A percentile compares a stretch with the other conserved stretches of the same genome.
Conservation (phyloP, 805 yeast genomes). For the Geotrichum ghanense region DNA sequence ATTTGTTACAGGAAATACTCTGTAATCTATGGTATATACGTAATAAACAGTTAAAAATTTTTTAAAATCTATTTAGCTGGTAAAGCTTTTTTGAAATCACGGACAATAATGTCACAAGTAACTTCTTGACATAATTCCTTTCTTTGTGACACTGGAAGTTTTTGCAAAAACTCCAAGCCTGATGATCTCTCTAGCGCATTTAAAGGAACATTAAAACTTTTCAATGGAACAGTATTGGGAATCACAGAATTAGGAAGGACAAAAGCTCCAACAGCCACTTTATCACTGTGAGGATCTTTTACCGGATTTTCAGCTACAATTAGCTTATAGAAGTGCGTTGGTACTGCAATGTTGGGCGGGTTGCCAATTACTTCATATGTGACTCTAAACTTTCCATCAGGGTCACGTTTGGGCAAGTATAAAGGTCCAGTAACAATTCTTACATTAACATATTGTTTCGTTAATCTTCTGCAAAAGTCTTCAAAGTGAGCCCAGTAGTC, state of each 20-base stretch:
- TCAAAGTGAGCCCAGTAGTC: constrained; percentile 98
- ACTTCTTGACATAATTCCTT: constrained; percentile 71
- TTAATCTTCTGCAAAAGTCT: constrained; percentile 70
- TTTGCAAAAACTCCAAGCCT: constrained; percentile 71
- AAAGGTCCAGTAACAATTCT: constrained; percentile 90
- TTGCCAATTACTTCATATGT: constrained; percentile 89
- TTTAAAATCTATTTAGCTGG: constrained; percentile 19
- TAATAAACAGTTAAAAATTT: no score
- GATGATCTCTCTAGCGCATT: constrained; percentile 81
- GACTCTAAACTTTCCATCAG: constrained; percentile 79
- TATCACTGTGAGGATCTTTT: constrained; percentile 27
- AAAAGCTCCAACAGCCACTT: constrained; percentile 77
- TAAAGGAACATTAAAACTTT: constrained; percentile 73
- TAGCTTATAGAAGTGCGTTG: constrained; percentile 91
- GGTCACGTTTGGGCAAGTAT: constrained; percentile 66
- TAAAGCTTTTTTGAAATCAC: constrained; percentile 50
- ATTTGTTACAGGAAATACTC: no score
- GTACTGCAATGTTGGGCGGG: constrained; percentile 94
- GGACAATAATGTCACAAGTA: constrained; percentile 64
- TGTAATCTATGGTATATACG: no score
- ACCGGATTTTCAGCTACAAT: constrained; percentile 66
- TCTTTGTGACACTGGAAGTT: constrained; percentile 45
- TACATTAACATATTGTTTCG: constrained; percentile 60
- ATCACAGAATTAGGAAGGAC: constrained; percentile 85
- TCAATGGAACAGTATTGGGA: constrained; percentile 57